Percentiles rank a stretch among this genome's conserved stretches.
Evolutionary conservation across 164 flowering plant species (phyloP).

Genomic region (Houttuynia cordata): DNA sequence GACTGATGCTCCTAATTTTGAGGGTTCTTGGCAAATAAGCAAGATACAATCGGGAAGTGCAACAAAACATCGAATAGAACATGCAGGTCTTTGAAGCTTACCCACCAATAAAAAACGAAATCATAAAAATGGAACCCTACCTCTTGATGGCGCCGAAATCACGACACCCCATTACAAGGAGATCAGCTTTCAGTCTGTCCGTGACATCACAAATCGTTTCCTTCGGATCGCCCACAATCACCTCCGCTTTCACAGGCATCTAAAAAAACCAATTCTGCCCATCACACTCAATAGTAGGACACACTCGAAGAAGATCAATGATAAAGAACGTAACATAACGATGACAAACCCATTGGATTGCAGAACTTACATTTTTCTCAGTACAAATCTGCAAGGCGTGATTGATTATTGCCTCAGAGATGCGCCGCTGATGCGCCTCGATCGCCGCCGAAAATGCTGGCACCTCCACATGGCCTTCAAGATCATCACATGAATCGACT

Average conservation of each 20-base stretch:
- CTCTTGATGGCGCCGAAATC: slow-evolving; percentile 69
- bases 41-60: not conserved
- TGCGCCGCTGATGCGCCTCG: slow-evolving; percentile 64
- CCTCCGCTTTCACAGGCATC: slow-evolving; percentile 47
- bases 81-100: too few relatives aligned
- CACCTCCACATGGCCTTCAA: slow-evolving; percentile 49
- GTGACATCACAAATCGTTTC: slow-evolving; percentile 62
- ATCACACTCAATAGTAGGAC: not conserved
- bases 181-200: slow-evolving; percentile 55
- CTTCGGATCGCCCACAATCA: slow-evolving; percentile 70
- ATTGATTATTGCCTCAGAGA: slow-evolving; percentile 47
- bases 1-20: too few relatives aligned
- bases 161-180: slow-evolving; percentile 79
- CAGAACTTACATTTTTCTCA: slow-evolving; percentile 27
- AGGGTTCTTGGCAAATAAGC: not conserved
- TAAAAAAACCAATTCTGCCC: slow-evolving; percentile 9
- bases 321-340: not conserved
- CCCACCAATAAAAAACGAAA: not conserved
- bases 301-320: not conserved
- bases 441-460: slow-evolving; percentile 83
- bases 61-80: too few relatives aligned
- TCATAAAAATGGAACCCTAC: slow-evolving; percentile 16
- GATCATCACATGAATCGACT: not conserved
- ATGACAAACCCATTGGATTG: not conserved
- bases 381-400: slow-evolving; percentile 55